Conservation (phyloP, 2,329 filamentous ascomycete species). For the Tolypocladium sp. region DNA sequence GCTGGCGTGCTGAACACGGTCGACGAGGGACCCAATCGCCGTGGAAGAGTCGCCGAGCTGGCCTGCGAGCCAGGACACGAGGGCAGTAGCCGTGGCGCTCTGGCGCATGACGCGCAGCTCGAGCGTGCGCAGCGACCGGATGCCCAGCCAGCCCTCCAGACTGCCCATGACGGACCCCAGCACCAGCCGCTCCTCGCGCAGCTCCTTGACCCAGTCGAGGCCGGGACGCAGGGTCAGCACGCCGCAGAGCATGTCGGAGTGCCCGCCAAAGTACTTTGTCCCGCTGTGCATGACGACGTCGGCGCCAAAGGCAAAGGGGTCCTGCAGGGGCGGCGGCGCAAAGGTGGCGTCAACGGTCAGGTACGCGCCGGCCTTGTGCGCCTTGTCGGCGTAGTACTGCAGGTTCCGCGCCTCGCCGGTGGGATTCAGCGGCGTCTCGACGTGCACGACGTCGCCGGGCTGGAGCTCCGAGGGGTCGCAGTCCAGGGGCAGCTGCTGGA, state of each 20-base stretch:
- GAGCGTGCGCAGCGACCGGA: constrained; percentile 76
- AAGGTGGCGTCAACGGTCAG: constrained; percentile 88
- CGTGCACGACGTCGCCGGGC: constrained; percentile 74
- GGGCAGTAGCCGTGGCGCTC: constrained; percentile 55
- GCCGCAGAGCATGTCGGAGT: constrained; percentile 88
- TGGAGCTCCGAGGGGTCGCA: constrained; percentile 57
- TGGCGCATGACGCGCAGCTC: constrained; percentile 75
- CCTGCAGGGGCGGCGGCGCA: constrained; percentile 78
- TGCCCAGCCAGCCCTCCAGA: constrained; percentile 85
- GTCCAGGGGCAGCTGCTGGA: constrained; percentile 63
- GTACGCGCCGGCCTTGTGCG: constrained; percentile 62
- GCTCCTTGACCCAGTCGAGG: constrained; percentile 45
- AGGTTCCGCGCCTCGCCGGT: constrained; percentile 74
- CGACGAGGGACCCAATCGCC: constrained; percentile 44
- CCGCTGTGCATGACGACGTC: constrained; percentile 88
- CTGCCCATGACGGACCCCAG: constrained; percentile 81
- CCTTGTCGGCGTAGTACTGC: constrained; percentile 59
- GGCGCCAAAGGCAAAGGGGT: constrained; percentile 73
- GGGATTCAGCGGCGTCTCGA: constrained; percentile 93
- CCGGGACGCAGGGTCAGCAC: constrained; percentile 58
- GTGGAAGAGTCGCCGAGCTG: constrained; percentile 30
- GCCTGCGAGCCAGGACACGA: constrained; percentile 64
- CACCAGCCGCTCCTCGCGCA: constrained; percentile 63
- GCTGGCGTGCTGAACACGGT: constrained; percentile 64
- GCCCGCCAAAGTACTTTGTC: constrained; percentile 93